Base-by-base conservation (phyloP, 2,329 filamentous ascomycete species). In the Botryosphaeria dothidea region DNA sequence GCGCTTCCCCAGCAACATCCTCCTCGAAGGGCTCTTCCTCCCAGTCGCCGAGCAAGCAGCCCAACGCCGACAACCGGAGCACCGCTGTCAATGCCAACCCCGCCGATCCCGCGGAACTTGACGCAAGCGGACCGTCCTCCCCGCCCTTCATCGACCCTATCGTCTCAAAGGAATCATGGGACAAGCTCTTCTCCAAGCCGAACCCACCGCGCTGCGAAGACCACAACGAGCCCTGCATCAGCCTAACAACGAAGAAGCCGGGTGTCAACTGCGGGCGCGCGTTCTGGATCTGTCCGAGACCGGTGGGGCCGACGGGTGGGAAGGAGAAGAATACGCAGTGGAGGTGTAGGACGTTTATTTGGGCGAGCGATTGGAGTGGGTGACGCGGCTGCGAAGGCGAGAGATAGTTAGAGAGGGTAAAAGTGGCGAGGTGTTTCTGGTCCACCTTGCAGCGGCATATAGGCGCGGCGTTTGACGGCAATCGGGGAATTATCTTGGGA, bases 311-410 rank as follows among this genome's bases (percentile, higher is more conserved):
- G 1, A 91, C 89, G 25, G 95, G 93, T 0, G 86, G 90, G 70
- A 95, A 95, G 75, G 93, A 96, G 77, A 90, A 83, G 66, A 90
- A 89, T 2, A 93, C 92, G 0, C 85, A 95, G 73, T 97, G 93
- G 92, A 87, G 92, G 48, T 98, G 94, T 76, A 82, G 85, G 2
- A 97, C 92, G 0, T 97, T 97, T 71, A 92, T 88, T 49, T 89
- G 87, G 87, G 83, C 81, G 49, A 88, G 83, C 70, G 86, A 89
- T 72, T 88, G 84, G 86, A 87, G 84, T 73, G 62, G 62, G 4
- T 38, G 45, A 27, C 7, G 49, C 2, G 11, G 25, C 31, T 52
- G 17, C 17, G 27, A 46, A 1, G 23, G 11, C 11, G 25, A 8
- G 17, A 1, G 9, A 27, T 6, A 19, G 23, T 25, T 9, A n/a